phyloP scores from a whole-genome alignment of 106 monocot genomes.

The Xerophyta viscosa region DNA sequence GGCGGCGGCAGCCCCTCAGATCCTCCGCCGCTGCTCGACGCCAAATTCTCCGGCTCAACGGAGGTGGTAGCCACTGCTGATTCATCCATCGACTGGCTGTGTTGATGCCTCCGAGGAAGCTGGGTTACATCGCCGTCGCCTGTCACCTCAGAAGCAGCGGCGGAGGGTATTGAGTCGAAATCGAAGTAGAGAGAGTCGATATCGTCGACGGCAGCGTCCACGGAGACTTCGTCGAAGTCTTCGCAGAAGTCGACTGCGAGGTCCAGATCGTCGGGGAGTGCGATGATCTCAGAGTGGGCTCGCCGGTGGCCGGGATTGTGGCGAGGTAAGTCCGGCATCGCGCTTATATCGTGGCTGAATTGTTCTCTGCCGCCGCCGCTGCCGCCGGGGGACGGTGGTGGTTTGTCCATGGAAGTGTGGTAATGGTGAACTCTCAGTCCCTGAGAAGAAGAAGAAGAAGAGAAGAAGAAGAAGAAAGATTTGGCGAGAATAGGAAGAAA shows the following conservation, averaged over 20 bases:
- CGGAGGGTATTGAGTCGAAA: too few species aligned
- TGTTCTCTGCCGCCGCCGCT: too few species aligned
- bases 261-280: slow-evolving; percentile 56
- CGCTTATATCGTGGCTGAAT: slow-evolving; percentile 61
- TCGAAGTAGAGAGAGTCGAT: too few species aligned
- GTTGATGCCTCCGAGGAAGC: slow-evolving; percentile 46
- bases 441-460: too few species aligned
- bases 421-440: too few species aligned
- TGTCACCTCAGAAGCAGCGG: not conserved
- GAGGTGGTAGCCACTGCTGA: slow-evolving; percentile 41
- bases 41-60: slow-evolving; percentile 37
- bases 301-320: slow-evolving; percentile 56
- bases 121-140: slow-evolving; percentile 13
- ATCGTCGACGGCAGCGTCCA: slow-evolving; percentile 13
- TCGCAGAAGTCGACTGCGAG: slow-evolving; percentile 66
- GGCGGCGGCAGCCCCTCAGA: slow-evolving; percentile 19
- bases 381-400: not conserved
- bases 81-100: slow-evolving; percentile 81
- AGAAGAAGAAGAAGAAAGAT: too few species aligned
- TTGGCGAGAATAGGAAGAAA: too few species aligned
- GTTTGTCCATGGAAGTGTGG: not conserved
- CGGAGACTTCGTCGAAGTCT: slow-evolving; percentile 36
- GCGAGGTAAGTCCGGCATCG: slow-evolving; percentile 67
- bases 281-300: slow-evolving; percentile 76
- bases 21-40: slow-evolving; percentile 8